phyloP scores from a whole-genome alignment of 805 yeast genomes.

The Starmerella bombi region DNA sequence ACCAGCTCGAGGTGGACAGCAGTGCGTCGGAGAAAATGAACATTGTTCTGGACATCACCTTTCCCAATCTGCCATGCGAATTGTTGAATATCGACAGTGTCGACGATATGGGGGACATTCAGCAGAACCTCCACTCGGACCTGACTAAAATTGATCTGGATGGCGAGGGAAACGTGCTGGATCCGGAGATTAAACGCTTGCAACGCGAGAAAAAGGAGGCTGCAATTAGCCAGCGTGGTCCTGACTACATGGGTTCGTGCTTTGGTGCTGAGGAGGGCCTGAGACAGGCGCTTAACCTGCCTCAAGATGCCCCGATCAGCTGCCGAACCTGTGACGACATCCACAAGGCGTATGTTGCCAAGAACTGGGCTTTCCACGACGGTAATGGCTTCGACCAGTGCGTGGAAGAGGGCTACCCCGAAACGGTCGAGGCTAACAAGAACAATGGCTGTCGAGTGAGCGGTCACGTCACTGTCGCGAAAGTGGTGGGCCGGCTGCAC shows the following conservation, averaged over 20 bases:
- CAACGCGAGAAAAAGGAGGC: constrained; percentile 28
- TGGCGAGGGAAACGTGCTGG: constrained; percentile 37
- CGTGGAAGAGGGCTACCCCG: constrained; percentile 74
- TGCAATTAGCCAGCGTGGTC: constrained; percentile 22
- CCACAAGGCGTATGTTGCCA: constrained; percentile 58
- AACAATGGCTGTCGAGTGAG: constrained; percentile 78
- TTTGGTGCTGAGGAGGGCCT: constrained; percentile 45
- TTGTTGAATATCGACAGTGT: constrained; percentile 64
- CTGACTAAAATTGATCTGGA: constrained; percentile 58
- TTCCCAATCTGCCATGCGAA: constrained; percentile 80
- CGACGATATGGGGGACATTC: constrained; percentile 79
- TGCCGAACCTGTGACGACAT: constrained; percentile 82
- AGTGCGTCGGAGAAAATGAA: constrained; percentile 48
- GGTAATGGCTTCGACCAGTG: constrained; percentile 83
- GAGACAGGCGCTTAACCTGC: constrained; percentile 29
- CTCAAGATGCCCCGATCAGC: constrained; percentile 38
- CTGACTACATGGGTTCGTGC: constrained; percentile 72
- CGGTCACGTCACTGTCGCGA: constrained; percentile 67
- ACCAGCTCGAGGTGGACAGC: constrained; percentile 73
- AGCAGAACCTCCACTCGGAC: constrained; percentile 59
- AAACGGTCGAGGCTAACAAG: constrained; percentile 42
- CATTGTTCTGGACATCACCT: constrained; percentile 67
- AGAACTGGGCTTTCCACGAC: constrained; percentile 81
- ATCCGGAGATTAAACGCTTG: constrained; percentile 31
- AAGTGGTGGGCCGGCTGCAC: constrained; percentile 83